These are phyloP conservation scores for Cryptosporidium muris DNA, from an alignment of 169 alveolate species.

Conservation along the genomic window DNA sequence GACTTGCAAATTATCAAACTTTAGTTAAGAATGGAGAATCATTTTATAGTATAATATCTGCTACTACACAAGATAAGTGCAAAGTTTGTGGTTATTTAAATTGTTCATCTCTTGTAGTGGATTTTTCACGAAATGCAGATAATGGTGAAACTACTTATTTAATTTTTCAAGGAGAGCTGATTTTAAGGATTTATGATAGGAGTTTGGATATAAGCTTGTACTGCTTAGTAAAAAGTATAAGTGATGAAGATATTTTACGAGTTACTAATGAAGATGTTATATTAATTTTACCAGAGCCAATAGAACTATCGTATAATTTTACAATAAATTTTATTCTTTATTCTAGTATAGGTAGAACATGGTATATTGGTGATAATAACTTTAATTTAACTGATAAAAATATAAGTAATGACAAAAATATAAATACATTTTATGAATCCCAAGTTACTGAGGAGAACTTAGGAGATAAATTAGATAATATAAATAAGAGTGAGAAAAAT, in stretches of 20 bases:
- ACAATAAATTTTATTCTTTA: constrained; percentile 33
- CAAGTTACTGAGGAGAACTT: no score
- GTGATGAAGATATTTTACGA: constrained; percentile 21
- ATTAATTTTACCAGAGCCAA: constrained; percentile 15
- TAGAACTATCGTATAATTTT: constrained; percentile 31
- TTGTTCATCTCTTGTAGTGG: constrained; percentile 63
- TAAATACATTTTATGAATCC: no score
- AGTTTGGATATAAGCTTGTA: constrained; percentile 14
- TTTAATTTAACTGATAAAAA: neutral
- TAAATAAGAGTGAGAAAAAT: no score
- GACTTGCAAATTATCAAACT: constrained; percentile 19
- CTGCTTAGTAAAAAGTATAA: constrained; percentile 27
- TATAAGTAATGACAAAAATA: neutral
- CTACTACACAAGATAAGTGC: constrained; percentile 19
- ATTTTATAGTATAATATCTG: constrained; percentile 45
- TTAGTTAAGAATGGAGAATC: constrained; percentile 59
- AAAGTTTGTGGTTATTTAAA: constrained; percentile 16
- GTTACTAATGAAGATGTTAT: constrained; percentile 34
- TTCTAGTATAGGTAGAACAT: constrained; percentile 47
- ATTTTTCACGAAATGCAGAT: constrained; percentile 65
- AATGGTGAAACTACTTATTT: constrained; percentile 68
- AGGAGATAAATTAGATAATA: no score
- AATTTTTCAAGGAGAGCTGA: constrained; percentile 68
- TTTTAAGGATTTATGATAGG: constrained; percentile 44
- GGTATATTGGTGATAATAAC: neutral